A percentile compares a stretch with the other conserved stretches of the same genome.
These are phyloP conservation scores for Neurospora sublineolata DNA, from an alignment of 495 filamentous ascomycete species.

Conservation along the genomic window DNA sequence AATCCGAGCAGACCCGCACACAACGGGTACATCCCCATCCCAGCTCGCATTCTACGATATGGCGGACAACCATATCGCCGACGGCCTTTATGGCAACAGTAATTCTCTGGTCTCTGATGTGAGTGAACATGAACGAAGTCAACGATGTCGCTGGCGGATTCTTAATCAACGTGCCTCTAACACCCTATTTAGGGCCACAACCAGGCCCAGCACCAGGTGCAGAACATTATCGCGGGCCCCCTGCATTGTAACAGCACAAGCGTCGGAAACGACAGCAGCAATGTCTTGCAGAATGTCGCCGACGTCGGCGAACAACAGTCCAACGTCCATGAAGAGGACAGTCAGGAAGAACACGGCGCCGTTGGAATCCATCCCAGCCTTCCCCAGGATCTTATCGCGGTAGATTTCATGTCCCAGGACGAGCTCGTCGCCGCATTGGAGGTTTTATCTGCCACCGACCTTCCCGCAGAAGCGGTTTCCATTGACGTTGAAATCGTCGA, in stretches of 20 bases:
- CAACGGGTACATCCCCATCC: neutral
- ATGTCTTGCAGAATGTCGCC: neutral
- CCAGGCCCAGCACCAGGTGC: neutral
- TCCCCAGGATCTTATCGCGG: neutral
- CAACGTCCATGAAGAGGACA: neutral
- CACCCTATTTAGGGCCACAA: neutral
- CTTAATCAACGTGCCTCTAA: neutral
- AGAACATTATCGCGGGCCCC: neutral
- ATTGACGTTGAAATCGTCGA: neutral
- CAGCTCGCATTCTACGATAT: neutral
- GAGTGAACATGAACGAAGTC: neutral
- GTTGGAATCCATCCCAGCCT: neutral
- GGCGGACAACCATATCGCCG: neutral
- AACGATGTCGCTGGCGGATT: neutral
- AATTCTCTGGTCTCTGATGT: neutral
- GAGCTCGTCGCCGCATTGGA: neutral
- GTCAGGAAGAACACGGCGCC: neutral
- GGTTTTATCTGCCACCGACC: neutral
- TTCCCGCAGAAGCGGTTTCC: neutral
- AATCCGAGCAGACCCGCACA: neutral
- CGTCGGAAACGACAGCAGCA: neutral
- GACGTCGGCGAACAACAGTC: neutral
- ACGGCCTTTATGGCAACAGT: neutral
- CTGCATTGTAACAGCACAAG: neutral
- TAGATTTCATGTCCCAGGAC: rapidly evolving